Percentiles rank a stretch among this genome's conserved stretches.
phyloP scores from a whole-genome alignment of 345 rosid genomes.

The Conringia planisiliqua region DNA sequence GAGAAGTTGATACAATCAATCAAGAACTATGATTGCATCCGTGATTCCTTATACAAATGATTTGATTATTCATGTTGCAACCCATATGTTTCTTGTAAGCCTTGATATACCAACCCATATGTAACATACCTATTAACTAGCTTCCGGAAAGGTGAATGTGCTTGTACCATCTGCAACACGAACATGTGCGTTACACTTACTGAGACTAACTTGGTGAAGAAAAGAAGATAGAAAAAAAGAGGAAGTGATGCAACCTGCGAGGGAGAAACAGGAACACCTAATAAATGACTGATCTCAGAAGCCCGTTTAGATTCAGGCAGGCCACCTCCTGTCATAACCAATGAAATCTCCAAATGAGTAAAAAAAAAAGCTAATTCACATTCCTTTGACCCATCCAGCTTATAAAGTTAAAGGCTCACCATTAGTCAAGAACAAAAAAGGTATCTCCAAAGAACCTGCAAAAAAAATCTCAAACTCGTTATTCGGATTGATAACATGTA shows the following conservation, averaged over 20 bases:
- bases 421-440: conserved; percentile 76
- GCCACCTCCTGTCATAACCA: conserved; percentile 66
- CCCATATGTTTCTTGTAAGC: no score
- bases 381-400: neutral
- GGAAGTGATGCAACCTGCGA: conserved; percentile 50
- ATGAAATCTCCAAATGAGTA: neutral
- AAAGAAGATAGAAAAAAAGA: neutral
- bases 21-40: neutral
- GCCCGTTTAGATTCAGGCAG: conserved; percentile 78
- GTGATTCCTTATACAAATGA: neutral
- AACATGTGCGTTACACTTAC: neutral
- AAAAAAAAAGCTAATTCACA: neutral
- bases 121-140: conserved; percentile 49
- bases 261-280: conserved; percentile 56
- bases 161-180: conserved; percentile 68
- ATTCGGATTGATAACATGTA: no score
- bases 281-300: conserved; percentile 54
- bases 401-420: conserved; percentile 39
- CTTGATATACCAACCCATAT: neutral
- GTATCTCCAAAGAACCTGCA: conserved; percentile 69
- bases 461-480: neutral
- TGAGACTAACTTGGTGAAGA: neutral
- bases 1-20: neutral
- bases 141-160: conserved; percentile 77
- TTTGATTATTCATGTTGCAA: neutral